Evolutionary conservation across 306 rosid species (phyloP), one percentile per base, ranked within the genome.

Genomic region (Corylus americana): DNA sequence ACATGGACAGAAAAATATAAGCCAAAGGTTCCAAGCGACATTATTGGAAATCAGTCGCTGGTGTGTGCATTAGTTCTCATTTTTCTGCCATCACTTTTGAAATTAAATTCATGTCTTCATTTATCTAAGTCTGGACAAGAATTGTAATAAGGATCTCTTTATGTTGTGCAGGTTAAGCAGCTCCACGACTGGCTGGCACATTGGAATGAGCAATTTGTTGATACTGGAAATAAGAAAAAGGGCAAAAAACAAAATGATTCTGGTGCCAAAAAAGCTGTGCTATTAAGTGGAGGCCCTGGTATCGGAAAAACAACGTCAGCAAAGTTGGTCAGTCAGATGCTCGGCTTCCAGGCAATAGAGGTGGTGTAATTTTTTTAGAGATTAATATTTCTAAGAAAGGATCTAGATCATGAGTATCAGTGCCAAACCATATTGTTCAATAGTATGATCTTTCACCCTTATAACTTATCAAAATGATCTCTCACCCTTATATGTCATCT

Each of bases 291-390:
- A 86, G 89, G 93, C 55, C 98, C 99, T 76, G 99, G 99, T 69
- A 93, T 95, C 72, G 99, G 99, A 80, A 95, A 95, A 90, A 95
- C 99, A 13, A 95, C 98, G 1, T 90, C 99, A 50, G 99, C 99
- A 74, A 93, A 90, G 90, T 78, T 95, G 90, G 94, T 95, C 73
- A 82, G 98, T 84, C 87, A 90, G 88, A 89, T 90, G 94, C 97
- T 95, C 77, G 90, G 97, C 74, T 95, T 90, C 81, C 91, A 86
- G 81, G 89, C 92, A 37, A 85, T 95, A 79, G 99, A 95, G 98
- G 99, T 92, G 73, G 49, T 68, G 58, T 48, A 73, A 72, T 78
- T 48, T 6, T 83, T 83, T 84, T 82, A 2, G 57, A 27, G n/a
- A 22, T 18, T 18, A 25, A 11, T 50, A 64, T 42, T 69, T 47